A percentile compares a stretch with the other conserved stretches of the same genome.
phyloP scores from a whole-genome alignment of 768 basidiomycete species.

The Ramaria sp. region DNA sequence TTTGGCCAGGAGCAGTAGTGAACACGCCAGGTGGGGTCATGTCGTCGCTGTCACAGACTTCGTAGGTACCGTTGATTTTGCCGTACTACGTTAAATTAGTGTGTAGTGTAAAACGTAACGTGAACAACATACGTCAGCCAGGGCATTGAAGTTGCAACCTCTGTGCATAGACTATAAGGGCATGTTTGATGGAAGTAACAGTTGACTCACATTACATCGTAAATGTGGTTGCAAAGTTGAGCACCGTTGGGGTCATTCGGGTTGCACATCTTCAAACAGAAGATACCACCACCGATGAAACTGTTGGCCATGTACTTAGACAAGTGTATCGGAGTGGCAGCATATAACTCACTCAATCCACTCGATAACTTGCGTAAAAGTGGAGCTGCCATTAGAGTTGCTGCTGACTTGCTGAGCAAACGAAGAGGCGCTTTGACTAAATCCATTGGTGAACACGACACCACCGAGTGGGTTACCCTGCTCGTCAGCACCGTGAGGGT shows the following conservation, averaged over 20 bases:
- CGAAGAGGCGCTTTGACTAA: conserved; percentile 9
- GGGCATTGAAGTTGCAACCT: conserved; percentile 11
- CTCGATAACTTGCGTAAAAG: conserved; percentile 10
- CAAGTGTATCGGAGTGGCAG: background rate
- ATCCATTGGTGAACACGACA: conserved; percentile 27
- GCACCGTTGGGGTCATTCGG: conserved; percentile 10
- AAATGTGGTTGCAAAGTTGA: conserved; percentile 12
- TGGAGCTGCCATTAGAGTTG: background rate
- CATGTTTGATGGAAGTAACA: background rate
- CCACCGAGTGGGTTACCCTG: conserved; percentile 26
- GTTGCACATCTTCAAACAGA: conserved; percentile 14
- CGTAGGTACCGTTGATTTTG: conserved; percentile 11
- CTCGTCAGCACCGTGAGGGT: conserved; percentile 28
- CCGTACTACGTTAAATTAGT: background rate
- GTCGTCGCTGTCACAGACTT: conserved; percentile 11
- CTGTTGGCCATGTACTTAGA: background rate
- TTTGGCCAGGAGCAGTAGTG: conserved; percentile 3
- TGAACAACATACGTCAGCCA: conserved; percentile 7
- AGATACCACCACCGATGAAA: conserved; percentile 11
- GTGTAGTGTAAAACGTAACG: background rate
- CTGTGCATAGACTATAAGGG: background rate
- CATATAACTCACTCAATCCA: conserved; percentile 9
- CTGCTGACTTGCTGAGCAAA: background rate
- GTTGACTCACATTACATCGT: conserved; percentile 7
- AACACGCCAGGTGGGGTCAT: conserved; percentile 11